A percentile compares a stretch with the other conserved stretches of the same genome.
Conservation (phyloP, 306 rosid genomes). For the Inga oerstediana region DNA sequence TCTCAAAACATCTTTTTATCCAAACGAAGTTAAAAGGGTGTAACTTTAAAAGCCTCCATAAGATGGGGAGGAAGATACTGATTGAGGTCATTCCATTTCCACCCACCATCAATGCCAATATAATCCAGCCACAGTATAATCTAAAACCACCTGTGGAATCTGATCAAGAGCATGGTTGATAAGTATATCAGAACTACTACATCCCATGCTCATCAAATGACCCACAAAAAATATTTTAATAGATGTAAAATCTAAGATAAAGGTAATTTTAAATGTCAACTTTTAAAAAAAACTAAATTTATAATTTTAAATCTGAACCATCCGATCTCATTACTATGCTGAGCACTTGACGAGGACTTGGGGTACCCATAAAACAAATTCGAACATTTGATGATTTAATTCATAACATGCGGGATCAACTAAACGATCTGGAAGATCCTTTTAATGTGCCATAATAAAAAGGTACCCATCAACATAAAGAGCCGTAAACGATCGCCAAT, state of each 20-base stretch:
- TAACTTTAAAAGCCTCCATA: not conserved
- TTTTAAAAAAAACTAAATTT: too few relatives aligned
- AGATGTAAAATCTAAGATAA: not conserved
- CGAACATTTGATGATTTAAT: conserved; percentile 12
- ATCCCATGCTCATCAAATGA: not conserved
- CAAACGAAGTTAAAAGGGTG: not conserved
- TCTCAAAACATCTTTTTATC: not conserved
- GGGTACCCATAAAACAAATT: conserved; percentile 1
- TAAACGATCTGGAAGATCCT: not conserved
- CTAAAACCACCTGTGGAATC: not conserved
- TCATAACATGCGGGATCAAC: conserved; percentile 25
- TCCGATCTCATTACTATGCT: not conserved
- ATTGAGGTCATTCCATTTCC: not conserved
- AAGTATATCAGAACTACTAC: not conserved
- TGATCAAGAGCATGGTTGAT: not conserved
- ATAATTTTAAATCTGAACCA: not conserved
- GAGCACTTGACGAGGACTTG: not conserved
- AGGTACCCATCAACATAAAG: conserved; percentile 19
- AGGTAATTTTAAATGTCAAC: not conserved
- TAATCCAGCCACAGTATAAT: not conserved
- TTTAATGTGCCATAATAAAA: conserved; percentile 23
- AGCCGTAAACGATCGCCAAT: conserved; percentile 25
- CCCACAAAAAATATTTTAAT: not conserved
- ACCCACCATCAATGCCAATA: not conserved
- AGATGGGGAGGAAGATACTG: not conserved